These are phyloP conservation scores for Diaporthe vaccinii DNA, from an alignment of 2,329 filamentous ascomycete species.

Conservation along the genomic window DNA sequence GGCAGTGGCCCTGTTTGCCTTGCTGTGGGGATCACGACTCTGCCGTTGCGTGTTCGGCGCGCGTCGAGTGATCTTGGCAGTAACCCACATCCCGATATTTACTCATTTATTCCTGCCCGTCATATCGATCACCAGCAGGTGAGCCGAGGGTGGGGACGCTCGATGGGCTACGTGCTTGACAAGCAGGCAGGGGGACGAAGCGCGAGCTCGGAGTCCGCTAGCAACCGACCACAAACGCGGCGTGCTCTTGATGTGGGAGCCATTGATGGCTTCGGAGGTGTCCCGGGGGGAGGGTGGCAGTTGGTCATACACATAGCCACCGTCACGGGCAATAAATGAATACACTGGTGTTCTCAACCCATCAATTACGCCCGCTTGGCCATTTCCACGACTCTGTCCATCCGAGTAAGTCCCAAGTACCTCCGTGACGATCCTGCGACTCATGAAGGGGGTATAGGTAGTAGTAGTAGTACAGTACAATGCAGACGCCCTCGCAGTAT, in stretches of 20 bases:
- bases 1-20: background rate
- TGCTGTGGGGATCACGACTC: background rate
- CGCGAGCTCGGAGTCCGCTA: background rate
- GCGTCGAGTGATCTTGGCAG: slow-evolving; percentile 10
- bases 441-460: slow-evolving; percentile 1
- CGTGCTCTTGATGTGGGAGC: too few relatives aligned
- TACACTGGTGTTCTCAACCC: background rate
- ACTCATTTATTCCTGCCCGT: background rate
- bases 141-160: background rate
- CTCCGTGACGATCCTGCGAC: slow-evolving; percentile 4
- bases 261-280: background rate
- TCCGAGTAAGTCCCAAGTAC: background rate
- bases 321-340: background rate
- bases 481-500: background rate
- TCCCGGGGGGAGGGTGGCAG: background rate
- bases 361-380: slow-evolving; percentile 24
- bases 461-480: slow-evolving; percentile 20
- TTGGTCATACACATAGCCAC: background rate
- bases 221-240: background rate
- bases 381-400: slow-evolving; percentile 4
- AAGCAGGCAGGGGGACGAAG: background rate
- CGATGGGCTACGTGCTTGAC: background rate
- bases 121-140: background rate
- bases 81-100: slow-evolving; percentile 1
- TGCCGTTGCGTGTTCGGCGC: slow-evolving; percentile 2